Base-by-base conservation (phyloP, 768 basidiomycete species). In the Rossbeevera mucosa region DNA sequence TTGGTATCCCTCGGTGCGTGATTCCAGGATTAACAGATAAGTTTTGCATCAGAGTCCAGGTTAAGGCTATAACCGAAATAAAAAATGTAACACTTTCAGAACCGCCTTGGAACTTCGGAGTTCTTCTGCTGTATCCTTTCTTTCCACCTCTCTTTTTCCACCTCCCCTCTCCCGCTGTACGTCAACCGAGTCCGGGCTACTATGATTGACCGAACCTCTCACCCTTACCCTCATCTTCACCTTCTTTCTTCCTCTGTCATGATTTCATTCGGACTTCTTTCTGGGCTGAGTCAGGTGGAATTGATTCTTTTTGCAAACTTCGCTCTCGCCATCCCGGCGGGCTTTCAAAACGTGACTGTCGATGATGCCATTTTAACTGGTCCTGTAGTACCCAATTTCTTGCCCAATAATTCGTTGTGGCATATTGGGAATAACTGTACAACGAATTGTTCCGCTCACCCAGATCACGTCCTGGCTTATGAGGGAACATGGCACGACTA, bases 401-500 rank as follows among this genome's bases (percentile, higher is more conserved):
- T 54, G 2, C 61, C 61, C 40, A 11, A 42, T 22, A 14, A 7
- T 7, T 2, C 21, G 6, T 22, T 1, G 1, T 60, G 61, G 61
- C 44, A 33, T 5, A 3, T 16, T 9, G 61, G 53, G 1, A 46
- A 55, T 11, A 38, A 14, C 9, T 60, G 61, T 14, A 14, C 50
- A 0, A 4, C 0, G n/a, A n/a, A n/a, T 0, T 58, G 62, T 9
- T 0, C 5, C 1, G 52, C 18, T 2, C 4, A 14, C 1, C 59
- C 51, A 4, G 41, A 58, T 36, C 29, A 50, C 5, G 8, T 42
- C 1, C 9, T 5, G 16, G 56, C 25, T 4, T 56, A 52, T 22
- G 28, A 58, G 2, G 51, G 45, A 4, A 63, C 62, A 30, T 63
- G 61, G 61, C 61, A 63, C 12, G 61, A 58, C 5, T 1, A 31